Percentiles rank a stretch among this genome's conserved stretches.
phyloP scores from a whole-genome alignment of 2,329 filamentous ascomycete species.

The Blastomyces parvus region DNA sequence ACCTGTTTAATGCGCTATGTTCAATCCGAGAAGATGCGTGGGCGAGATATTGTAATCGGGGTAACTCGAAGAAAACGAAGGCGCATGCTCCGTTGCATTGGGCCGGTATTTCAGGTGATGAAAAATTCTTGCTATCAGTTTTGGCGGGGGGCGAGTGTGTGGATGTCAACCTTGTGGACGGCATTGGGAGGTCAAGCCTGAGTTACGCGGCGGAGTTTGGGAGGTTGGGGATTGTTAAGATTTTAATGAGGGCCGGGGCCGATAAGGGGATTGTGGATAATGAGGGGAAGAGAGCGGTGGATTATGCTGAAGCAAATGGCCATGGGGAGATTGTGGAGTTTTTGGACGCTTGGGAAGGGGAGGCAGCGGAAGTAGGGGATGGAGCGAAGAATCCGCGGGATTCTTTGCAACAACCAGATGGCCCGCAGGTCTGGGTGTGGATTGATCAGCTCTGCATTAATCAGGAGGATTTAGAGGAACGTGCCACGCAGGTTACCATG shows the following conservation, averaged over 20 bases:
- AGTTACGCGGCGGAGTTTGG: slow-evolving; percentile 8
- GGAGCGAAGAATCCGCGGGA: not conserved
- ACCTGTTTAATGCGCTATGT: slow-evolving; percentile 10
- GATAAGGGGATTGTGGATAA: slow-evolving; percentile 1
- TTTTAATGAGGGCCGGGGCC: slow-evolving; percentile 4
- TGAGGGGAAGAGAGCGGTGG: not conserved
- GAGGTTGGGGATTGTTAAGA: not conserved
- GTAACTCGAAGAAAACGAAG: slow-evolving; percentile 4
- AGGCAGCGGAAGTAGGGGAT: not conserved
- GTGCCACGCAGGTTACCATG: slow-evolving; percentile 13
- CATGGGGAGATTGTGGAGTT: not conserved
- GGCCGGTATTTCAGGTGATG: not conserved
- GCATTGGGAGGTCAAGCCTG: slow-evolving; percentile 2
- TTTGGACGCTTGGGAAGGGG: not conserved
- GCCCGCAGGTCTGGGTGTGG: slow-evolving; percentile 12
- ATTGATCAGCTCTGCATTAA: slow-evolving; percentile 17
- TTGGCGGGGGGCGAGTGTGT: not conserved
- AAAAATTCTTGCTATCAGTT: not conserved
- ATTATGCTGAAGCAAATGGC: slow-evolving; percentile 5
- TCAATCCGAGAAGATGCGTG: slow-evolving; percentile 10
- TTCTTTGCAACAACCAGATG: not conserved
- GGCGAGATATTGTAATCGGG: slow-evolving; percentile 7
- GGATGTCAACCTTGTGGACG: slow-evolving; percentile 4
- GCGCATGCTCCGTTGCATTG: slow-evolving; percentile 2
- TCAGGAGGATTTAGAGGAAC: slow-evolving; percentile 14